Conservation (phyloP, 2,329 filamentous ascomycete genomes). For the Cryphonectria carpinicola region DNA sequence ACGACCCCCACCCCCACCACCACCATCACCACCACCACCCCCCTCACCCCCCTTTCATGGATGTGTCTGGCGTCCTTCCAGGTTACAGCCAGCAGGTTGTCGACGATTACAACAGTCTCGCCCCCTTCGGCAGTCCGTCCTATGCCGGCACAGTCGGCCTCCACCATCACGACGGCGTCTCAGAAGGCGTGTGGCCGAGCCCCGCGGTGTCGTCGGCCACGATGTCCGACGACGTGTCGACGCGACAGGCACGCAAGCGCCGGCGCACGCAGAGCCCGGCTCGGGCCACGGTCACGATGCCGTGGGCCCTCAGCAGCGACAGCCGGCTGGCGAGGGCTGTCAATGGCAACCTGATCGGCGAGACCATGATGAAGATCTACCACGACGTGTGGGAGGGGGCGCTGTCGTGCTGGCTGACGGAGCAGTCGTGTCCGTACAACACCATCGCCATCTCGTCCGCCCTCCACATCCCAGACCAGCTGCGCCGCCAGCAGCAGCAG, state of each 20-base stretch:
- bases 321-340: constrained; percentile 34
- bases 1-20: not conserved
- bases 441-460: constrained; percentile 12
- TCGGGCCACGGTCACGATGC: not conserved
- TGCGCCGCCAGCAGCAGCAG: constrained; percentile 15
- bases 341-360: constrained; percentile 45
- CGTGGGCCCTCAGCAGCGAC: constrained; percentile 14
- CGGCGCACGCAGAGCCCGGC: constrained; percentile 18
- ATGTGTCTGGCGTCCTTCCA: constrained; percentile 4
- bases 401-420: constrained; percentile 57
- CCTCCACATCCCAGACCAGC: constrained; percentile 5
- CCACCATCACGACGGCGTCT: constrained; percentile 1
- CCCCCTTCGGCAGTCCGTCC: not conserved
- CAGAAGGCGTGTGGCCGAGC: constrained; percentile 16
- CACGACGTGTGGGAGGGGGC: constrained; percentile 59
- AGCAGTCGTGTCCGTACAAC: constrained; percentile 56
- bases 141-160: constrained; percentile 1
- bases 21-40: not conserved
- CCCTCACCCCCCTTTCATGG: constrained; percentile 11
- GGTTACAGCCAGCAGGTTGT: constrained; percentile 11
- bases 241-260: constrained; percentile 18
- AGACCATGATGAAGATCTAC: constrained; percentile 52
- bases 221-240: not conserved
- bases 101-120: constrained; percentile 20
- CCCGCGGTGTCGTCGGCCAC: constrained; percentile 5